Conservation (phyloP, 257 asterid genomes). For the Echium plantagineum region DNA sequence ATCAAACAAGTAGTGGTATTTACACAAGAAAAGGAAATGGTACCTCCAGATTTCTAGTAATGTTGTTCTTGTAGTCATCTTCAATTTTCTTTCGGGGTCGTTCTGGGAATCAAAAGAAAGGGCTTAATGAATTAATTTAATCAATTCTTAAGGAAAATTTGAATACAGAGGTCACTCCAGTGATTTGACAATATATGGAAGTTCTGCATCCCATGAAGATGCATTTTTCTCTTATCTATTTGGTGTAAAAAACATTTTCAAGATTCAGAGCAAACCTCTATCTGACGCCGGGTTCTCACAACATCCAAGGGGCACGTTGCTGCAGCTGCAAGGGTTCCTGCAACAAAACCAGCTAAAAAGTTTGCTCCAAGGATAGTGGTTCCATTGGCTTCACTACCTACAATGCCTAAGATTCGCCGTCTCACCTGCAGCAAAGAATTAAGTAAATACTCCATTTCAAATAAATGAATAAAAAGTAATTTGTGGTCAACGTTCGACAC, state of each 20-base stretch:
- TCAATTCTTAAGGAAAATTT: too few relatives aligned
- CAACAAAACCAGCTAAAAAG: constrained; percentile 64
- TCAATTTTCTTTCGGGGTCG: constrained; percentile 52
- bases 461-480: too few relatives aligned
- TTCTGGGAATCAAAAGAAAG: constrained; percentile 28
- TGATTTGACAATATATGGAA: too few relatives aligned
- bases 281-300: constrained; percentile 73
- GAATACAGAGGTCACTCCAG: too few relatives aligned
- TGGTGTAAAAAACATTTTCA: too few relatives aligned
- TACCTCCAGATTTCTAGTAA: constrained; percentile 77
- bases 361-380: constrained; percentile 54
- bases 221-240: too few relatives aligned
- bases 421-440: constrained; percentile 36
- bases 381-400: constrained; percentile 39
- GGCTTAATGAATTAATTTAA: too few relatives aligned
- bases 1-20: background rate
- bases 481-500: too few relatives aligned
- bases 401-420: constrained; percentile 43
- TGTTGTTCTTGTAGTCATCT: constrained; percentile 58
- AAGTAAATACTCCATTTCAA: too few relatives aligned
- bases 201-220: too few relatives aligned
- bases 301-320: constrained; percentile 75
- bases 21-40: background rate
- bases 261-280: constrained; percentile 43
- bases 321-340: constrained; percentile 83